Base-by-base conservation (phyloP, 768 basidiomycete genomes). In the Agaricus sinodeliciosus region DNA sequence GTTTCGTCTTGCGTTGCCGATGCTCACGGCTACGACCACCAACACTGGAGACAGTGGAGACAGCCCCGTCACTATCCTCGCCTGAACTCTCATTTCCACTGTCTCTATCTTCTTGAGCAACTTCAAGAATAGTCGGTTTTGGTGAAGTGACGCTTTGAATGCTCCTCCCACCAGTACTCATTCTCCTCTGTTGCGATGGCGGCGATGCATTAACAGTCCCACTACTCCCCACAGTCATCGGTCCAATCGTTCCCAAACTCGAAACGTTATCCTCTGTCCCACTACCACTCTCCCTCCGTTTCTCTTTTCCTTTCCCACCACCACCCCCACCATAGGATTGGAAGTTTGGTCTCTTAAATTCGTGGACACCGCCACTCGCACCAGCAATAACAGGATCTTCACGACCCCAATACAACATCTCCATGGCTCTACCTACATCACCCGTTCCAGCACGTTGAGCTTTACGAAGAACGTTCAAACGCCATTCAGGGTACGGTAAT, bases 401-500 rank as follows among this genome's bases (percentile, higher is more conserved):
- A 28, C 40, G 35, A 4, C 43, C 41, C 48, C 47, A 59, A 18
- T 42, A 50, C 6, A 76, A 63, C 64, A 75, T 72, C 39, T 78
- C 75, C 71, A 84, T 69, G 0, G 82, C 78, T 26, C 74, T 70
- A 0, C 77, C 75, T 0, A 79, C 68, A n/a, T 80, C 73, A 0
- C 84, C 79, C 62, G 84, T 67, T 0, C 84, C 82, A 11, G 82
- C 78, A 26, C 72, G 71, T 9, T 76, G 73, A 0, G 84, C 84
- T 39, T 74, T 71, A 37, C 72, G 67, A 1, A 79, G 70, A 0
- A 81, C 60, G 2, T 72, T 70, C 0, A 69, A 59, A 0, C 85
- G 76, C 85, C 85, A 88, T 57, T 85, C 84, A 0, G 85, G 85
- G 62, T 83, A 87, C 0, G 76, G 78, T 1, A 84, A 63, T 0